Evolutionary conservation across 305 asterid genomes (phyloP), one percentile per base, ranked within the genome.

Genomic region (Rubia tinctorum): DNA sequence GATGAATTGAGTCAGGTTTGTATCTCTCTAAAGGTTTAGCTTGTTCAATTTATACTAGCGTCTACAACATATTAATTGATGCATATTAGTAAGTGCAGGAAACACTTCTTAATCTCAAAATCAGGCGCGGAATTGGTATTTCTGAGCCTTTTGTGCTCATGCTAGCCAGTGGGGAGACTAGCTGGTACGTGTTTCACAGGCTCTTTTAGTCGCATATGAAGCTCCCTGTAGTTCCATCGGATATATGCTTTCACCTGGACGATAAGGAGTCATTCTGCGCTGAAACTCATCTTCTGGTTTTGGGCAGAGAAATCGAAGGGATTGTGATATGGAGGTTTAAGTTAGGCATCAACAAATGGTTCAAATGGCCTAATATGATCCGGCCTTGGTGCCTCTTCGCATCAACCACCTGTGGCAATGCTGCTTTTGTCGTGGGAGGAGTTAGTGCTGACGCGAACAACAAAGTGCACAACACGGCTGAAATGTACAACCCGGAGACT

Each of bases 231-330:
- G 78, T 91, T 64, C 94, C 96, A 22, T 85, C 92, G 4, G 97
- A 91, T 65, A 63, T 72, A 13, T 91, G 94, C 64, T 91, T 89
- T 12, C 75, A 79, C 14, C 73, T 73, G 1, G 96, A 92, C 0
- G 97, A 91, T 80, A 91, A 91, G 65, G 97, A 91, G 45, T 85
- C 96, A 0, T 72, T 91, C 13, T 85, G 93, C 76, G 97, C 92
- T 0, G 91, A 91, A 68, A 86, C 91, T 55, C 92, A 89, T 66
- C 79, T 91, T 10, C 88, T 91, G 5, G 89, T 91, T 25, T 86
- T 86, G 0, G 97, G 97, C 22, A 79, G 77, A 73, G 97, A 91
- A 80, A 80, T 91, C 1, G 85, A 83, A 5, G 96, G 96, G 4
- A 87, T 84, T 2, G 96, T 88, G 14, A 66, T 88, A 4, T 91